Evolutionary conservation across 371 early-diverging fungal species (phyloP), one percentile per base, ranked within the genome.

Genomic region (Capillidium rhysosporum): DNA sequence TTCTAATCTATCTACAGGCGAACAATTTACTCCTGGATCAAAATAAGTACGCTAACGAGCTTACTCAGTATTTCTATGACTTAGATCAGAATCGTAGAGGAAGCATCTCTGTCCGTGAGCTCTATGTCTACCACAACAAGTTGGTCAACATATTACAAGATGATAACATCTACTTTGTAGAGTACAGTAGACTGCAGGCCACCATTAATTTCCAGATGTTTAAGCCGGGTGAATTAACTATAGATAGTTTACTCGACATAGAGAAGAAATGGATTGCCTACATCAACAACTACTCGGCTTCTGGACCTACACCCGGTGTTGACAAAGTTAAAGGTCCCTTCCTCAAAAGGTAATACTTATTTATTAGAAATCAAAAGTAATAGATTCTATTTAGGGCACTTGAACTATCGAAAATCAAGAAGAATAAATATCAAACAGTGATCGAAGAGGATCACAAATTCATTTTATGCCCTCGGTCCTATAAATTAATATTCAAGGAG

Each of bases 121-220:
- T 34, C 16, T n/a, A 29, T 23, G 46, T 12, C 14, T 51, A 51
- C 20, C 51, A 38, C 21, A 29, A 51, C n/a, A 29, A 29, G 59
- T 63, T 54, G 16, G n/a, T 54, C 7, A 16, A 28, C 24, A 9
- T 39, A n/a, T 23, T 39, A 21, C 14, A 21, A n/a, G 54, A 45
- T 21, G 44, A 46, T 18, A 43, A 9, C 20, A 52, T 56, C 14
- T 61, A 46, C 12, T 3, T 51, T 12, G 21, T 51, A 8, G 51
- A 51, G 24, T 51, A 31, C 38, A 25, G 14, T 5, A 10, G 18
- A 23, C 54, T 55, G 16, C 24, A 55, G 9, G 54, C 46, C 52
- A 57, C 61, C 56, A 60, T 65, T 46, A 61, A 64, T 46, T 58
- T 64, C 38, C 59, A 58, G 28, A 26, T 67, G 23, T 69, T 70